Evolutionary conservation across 2,329 filamentous ascomycete genomes (phyloP).

Genomic region (Fusarium sp.): DNA sequence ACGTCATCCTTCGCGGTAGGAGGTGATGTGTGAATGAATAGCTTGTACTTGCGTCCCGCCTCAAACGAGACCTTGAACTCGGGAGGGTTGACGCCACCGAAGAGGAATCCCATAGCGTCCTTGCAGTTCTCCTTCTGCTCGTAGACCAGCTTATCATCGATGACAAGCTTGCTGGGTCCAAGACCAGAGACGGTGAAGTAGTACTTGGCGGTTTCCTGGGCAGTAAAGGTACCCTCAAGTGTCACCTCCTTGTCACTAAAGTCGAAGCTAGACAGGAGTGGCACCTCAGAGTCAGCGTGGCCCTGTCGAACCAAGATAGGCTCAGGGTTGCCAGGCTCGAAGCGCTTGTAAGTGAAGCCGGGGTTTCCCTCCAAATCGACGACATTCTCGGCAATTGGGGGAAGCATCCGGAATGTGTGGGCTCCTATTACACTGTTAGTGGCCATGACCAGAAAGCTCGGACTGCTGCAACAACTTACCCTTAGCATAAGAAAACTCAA

Average conservation of each 20-base stretch:
- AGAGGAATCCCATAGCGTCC: constrained; percentile 52
- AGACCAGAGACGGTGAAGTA: constrained; percentile 50
- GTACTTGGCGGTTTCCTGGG: constrained; percentile 46
- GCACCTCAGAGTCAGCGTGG: constrained; percentile 43
- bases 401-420: constrained; percentile 44
- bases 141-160: constrained; percentile 47
- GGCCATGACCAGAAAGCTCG: fast-evolving
- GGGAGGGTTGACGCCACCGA: constrained; percentile 46
- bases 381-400: constrained; percentile 43
- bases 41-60: constrained; percentile 48
- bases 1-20: constrained; percentile 37
- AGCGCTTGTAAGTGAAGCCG: constrained; percentile 49
- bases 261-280: constrained; percentile 36
- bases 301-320: constrained; percentile 43
- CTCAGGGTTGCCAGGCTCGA: constrained; percentile 43
- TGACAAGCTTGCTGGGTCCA: constrained; percentile 47
- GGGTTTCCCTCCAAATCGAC: constrained; percentile 48
- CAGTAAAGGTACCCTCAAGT: constrained; percentile 48
- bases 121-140: constrained; percentile 48
- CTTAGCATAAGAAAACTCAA: constrained; percentile 47
- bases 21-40: constrained; percentile 47
- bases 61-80: constrained; percentile 47
- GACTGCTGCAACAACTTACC: constrained; percentile 21
- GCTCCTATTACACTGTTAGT: constrained; percentile 36
- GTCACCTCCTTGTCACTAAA: constrained; percentile 45